Conservation (phyloP, 2,329 filamentous ascomycete species). For the Exserohilum rostratum region DNA sequence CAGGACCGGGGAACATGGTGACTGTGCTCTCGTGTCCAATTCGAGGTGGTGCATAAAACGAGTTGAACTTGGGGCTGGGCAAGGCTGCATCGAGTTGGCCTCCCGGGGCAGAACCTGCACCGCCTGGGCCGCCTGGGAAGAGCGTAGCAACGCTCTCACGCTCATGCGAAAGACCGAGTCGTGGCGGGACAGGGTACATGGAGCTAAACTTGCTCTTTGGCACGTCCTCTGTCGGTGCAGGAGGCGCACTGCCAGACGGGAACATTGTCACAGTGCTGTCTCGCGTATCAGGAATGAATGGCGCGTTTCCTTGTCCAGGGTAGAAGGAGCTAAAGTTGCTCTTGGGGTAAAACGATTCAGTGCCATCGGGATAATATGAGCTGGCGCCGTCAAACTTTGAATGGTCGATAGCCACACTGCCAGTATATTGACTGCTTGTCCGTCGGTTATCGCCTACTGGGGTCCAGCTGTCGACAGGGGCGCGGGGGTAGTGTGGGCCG, state of each 20-base stretch:
- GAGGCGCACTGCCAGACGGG: slow-evolving; percentile 27
- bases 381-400: slow-evolving; percentile 63
- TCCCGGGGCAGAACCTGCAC: slow-evolving; percentile 19
- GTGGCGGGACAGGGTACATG: slow-evolving; percentile 39
- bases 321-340: slow-evolving; percentile 62
- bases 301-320: slow-evolving; percentile 48
- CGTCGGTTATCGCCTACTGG: slow-evolving; percentile 45
- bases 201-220: slow-evolving; percentile 35
- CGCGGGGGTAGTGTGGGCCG: slow-evolving; percentile 38
- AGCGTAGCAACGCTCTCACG: slow-evolving; percentile 60
- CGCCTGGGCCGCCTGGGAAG: slow-evolving; percentile 45
- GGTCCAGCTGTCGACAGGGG: slow-evolving; percentile 46
- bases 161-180: slow-evolving; percentile 25
- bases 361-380: slow-evolving; percentile 45
- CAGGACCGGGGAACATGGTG: slow-evolving; percentile 38
- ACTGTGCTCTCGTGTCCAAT: slow-evolving; percentile 64
- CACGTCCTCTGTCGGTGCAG: slow-evolving; percentile 20
- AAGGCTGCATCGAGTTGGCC: slow-evolving; percentile 15
- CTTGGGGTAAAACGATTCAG: slow-evolving; percentile 50
- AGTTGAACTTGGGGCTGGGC: slow-evolving; percentile 61
- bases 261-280: slow-evolving; percentile 58
- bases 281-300: slow-evolving; percentile 67
- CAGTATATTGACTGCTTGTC: slow-evolving; percentile 54
- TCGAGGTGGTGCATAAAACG: slow-evolving; percentile 47
- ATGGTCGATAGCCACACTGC: slow-evolving; percentile 47